Base-by-base conservation (phyloP, 2,329 filamentous ascomycete species). In the Talaromyces amestolkiae region DNA sequence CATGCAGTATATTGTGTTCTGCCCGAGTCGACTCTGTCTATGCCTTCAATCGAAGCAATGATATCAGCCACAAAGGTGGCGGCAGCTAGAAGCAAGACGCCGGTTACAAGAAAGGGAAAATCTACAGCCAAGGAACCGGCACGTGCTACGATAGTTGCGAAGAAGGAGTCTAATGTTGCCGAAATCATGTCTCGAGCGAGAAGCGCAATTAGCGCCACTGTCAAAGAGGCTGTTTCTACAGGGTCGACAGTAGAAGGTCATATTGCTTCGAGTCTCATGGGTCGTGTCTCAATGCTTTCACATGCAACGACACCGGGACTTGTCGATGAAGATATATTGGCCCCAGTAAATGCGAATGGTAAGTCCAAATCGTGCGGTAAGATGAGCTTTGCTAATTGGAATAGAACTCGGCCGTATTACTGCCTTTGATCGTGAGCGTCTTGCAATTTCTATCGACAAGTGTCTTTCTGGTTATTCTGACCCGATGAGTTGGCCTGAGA, bases 11-110 rank as follows among this genome's bases (percentile, higher is more conserved):
- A 94, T 76, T 96, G 92, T 19, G 91, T 94, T 10, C 85, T 98
- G 17, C 91, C 94, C 54, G 95, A 99, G 72, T 97, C 95, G 0
- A 97, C 93, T 0, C 88, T 97, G 31, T 96, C 93, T 0, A 90
- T 94, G 66, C 92, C 93, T 1, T 88, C 91, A 0, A 82, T 94
- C 73, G 76, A 68, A 74, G 33, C 58, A 19, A 43, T 58, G 22
- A 53, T 65, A 6, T 35, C 64, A n/a, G 33, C 78, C 78, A 2
- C 65, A 76, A 3, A 69, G 69, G 4, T 79, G 80, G 63, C 75
- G 72, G 24, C 71, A 79, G 13, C 63, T 67, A 63, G 62, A 19
- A 76, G 73, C 63, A 45, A 66, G 31, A 59, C 71, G n/a, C 61
- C 71, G 11, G 63, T 70, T 9, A 43, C 70, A 6, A 73, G 71